Evolutionary conservation across 768 basidiomycete species (phyloP), one percentile per base, ranked within the genome.

Genomic region (Mycena albidolilacea): DNA sequence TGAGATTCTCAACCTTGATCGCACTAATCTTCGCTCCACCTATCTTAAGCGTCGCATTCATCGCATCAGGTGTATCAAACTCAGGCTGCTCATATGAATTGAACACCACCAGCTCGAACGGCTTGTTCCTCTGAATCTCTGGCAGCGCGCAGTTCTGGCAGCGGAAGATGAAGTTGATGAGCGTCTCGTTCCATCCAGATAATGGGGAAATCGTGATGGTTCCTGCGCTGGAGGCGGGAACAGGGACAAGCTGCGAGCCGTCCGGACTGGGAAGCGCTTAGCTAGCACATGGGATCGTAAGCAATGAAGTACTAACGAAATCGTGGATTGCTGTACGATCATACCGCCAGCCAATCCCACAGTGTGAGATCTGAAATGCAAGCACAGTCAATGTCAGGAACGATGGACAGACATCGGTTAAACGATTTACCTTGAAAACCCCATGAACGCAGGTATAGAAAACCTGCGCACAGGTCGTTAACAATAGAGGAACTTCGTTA

Each of bases 21-120:
- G 48, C 48, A 50, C 48, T 50, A 50, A 50, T 50, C 48, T 50
- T 50, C 48, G n/a, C n/a, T 50, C 48, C 48, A 50, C 48, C 48
- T 8, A 19, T 50, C 48, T 50, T 50, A 19, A 50, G 14, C 48
- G 48, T 50, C 48, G 48, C 48, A 50, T 50, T 50, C 48, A 19
- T 50, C 48, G 48, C 48, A 19, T 50, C 48, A 19, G 19, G 48
- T 15, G 48, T 50, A 8, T 11, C 48, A 50, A 50, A 50, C 14
- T 50, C 48, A 8, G 48, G 48, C 19, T n/a, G 48, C 48, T 50
- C 19, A 50, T 50, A 14, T 8, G 48, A 50, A 19, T 50, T 50
- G 48, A 50, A 50, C 14, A 15, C 48, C 19, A 50, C n/a, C 14
- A 50, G 48, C n/a, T 50, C 14, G 48, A 50, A 50, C 48, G 48